Evolutionary conservation across 2,329 filamentous ascomycete species (phyloP), one percentile per base, ranked within the genome.

Genomic region (Venturia effusa): DNA sequence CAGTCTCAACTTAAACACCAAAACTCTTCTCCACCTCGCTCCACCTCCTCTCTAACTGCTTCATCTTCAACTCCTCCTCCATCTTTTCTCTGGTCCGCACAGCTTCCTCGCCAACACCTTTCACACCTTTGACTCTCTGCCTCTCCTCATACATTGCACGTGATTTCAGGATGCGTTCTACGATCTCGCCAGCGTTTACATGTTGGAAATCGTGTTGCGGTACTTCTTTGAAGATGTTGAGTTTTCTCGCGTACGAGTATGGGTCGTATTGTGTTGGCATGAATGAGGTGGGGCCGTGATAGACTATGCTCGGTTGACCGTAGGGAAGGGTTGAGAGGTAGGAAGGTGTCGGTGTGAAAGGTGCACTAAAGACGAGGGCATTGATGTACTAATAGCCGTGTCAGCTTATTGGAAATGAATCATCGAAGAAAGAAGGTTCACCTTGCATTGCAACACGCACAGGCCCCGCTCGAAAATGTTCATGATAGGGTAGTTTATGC

Each of bases 401-500:
- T 65, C 68, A 63, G 65, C 65, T 37, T 39, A 2, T 5, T 39
- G 10, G 37, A 2, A 39, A 4, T 10, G 37, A 15, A 39, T 2
- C 2, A 11, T 39, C 8, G 37, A 39, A 15, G 37, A 10, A 10
- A 34, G 51, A 15, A 65, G 61, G 61, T 84, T 71, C 80, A 93
- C 90, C 75, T 88, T 88, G 80, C 94, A 99, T 73, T 99, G 94
- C 67, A 97, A 79, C 37, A 97, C 93, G 74, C 94, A 99, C 27
- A 99, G 85, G 1, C 92, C 92, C 51, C 94, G 88, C 80, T 99
- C 94, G 71, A 93, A 96, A 64, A 96, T 92, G 79, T 97, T 99
- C 94, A 99, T 99, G 78, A 99, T 97, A 32, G 94, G 94, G 73
- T 97, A 99, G 78, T 99, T 99, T 70, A 97, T 83, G 41, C 94